Evolutionary conservation across 129 eudicot species (phyloP), one percentile per base, ranked within the genome.

Genomic region (Tagetes patula): DNA sequence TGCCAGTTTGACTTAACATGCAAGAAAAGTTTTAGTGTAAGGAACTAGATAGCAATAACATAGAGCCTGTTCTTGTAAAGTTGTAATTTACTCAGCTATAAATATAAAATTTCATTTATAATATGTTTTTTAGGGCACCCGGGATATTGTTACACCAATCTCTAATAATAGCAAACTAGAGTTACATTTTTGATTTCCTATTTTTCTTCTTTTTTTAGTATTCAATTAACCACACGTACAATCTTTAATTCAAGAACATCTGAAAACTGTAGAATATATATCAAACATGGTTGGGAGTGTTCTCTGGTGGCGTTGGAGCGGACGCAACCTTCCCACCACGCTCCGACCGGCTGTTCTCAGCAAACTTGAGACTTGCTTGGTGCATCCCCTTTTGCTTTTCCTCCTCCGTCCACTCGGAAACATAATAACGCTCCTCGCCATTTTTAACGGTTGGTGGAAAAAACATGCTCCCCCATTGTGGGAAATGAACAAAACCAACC

Each of bases 391-490:
- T 85, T 43, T 77, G 77, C 78, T 73, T 82, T 81, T 92, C 98
- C 5, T 77, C 96, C 68, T 89, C 96, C 2, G 67, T 81, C 81
- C 83, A 92, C 76, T 92, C 98, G 0, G 90, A 43, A 54, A 62
- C 82, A 79, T 87, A 87, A 48, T 87, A 87, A 69, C 76, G 55
- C 46, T 83, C 88, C 75, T 84, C 88, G 5, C 78, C 82, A 3
- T 81, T 83, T 79, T 81, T 86, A 5, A 82, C 69, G 0, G 60
- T 41, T 2, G 93, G 78, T 3, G 85, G 87, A 0, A 87, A 34
- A 13, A 87, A 74, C 93, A 87, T 87, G 65, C 93, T 84, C 8
- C 92, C 92, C 92, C 92, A 87, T 62, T 87, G 92, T 6, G 92
- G 92, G 73, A 87, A 92, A 54, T 92, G 95, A 8, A 89, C 77